Evolutionary conservation across 2,329 filamentous ascomycete genomes (phyloP).

Genomic region (Shiraia bambusicola): DNA sequence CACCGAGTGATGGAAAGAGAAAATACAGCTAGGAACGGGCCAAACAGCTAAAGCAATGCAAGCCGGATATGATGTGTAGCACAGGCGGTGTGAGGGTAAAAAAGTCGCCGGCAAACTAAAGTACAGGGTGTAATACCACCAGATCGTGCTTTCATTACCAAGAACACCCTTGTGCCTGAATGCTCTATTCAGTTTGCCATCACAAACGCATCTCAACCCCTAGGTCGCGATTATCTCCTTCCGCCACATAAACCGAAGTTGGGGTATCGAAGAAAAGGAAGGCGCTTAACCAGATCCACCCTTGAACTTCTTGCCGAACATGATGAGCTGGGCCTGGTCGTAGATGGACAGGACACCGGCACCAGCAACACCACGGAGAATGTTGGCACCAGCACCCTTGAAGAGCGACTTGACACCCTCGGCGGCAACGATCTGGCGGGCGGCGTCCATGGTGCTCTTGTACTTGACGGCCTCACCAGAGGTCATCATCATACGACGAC

Average conservation of each 20-base stretch:
- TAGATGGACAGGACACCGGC: conserved; percentile 99
- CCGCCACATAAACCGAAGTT: conserved; percentile 40
- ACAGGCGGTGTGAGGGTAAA: conserved; percentile 37
- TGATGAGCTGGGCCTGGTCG: conserved; percentile 97
- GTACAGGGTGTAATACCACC: conserved; percentile 47
- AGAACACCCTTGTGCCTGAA: conserved; percentile 47
- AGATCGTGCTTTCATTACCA: conserved; percentile 44
- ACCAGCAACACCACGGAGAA: conserved; percentile 99
- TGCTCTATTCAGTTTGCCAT: conserved; percentile 42
- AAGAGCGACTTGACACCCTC: conserved; percentile 99
- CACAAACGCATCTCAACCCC: conserved; percentile 30
- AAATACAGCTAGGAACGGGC: conserved; percentile 36
- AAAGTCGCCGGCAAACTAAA: conserved; percentile 44
- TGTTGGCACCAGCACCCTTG: conserved; percentile 99
- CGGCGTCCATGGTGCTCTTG: conserved; percentile 93
- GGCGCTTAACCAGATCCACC: conserved; percentile 50
- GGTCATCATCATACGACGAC: conserved; percentile 99
- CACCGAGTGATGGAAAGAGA: conserved; percentile 40
- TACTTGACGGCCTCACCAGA: conserved; percentile 98
- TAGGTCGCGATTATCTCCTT: conserved; percentile 37
- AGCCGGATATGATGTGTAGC: conserved; percentile 43
- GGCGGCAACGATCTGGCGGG: conserved; percentile 88
- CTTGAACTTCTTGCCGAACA: conserved; percentile 99
- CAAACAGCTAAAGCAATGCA: conserved; percentile 43
- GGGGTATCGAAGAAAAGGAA: conserved; percentile 39